Conservation (phyloP, 306 rosid genomes). For the Pterocarpus macrocarpus region DNA sequence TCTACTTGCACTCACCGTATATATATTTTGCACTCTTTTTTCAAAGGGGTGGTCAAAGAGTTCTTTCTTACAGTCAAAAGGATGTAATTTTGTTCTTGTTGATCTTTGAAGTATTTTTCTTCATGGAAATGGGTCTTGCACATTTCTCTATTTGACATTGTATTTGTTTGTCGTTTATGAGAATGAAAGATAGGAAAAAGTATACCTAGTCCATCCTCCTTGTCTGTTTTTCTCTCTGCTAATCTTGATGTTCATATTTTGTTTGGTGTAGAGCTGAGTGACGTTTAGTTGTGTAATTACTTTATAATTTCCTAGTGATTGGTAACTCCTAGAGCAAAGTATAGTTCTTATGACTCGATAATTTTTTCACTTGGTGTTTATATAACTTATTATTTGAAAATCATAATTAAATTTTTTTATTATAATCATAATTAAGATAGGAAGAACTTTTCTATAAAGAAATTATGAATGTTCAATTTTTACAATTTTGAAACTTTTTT, state of each 20-base stretch:
- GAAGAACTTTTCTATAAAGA: no score
- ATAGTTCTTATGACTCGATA: no score
- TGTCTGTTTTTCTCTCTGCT: background rate
- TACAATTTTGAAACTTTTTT: no score
- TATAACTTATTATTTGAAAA: no score
- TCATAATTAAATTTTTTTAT: no score
- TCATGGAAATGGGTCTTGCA: slow-evolving; percentile 24
- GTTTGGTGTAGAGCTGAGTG: background rate
- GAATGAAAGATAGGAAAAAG: slow-evolving; percentile 33
- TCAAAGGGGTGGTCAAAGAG: slow-evolving; percentile 21
- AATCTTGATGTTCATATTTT: background rate
- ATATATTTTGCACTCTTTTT: slow-evolving; percentile 49
- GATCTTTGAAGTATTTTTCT: slow-evolving; percentile 8
- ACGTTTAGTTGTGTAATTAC: background rate
- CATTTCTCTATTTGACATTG: slow-evolving; percentile 41
- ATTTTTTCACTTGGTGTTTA: no score
- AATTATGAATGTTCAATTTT: no score
- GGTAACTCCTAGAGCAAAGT: no score
- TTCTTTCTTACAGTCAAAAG: slow-evolving; percentile 37
- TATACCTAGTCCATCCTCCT: background rate
- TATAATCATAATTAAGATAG: no score
- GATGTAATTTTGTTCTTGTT: slow-evolving; percentile 45
- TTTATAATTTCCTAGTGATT: no score
- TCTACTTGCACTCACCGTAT: slow-evolving; percentile 21
- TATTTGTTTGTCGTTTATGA: slow-evolving; percentile 41